phyloP scores from a whole-genome alignment of 345 rosid genomes.

The Eucalyptus brandiana region DNA sequence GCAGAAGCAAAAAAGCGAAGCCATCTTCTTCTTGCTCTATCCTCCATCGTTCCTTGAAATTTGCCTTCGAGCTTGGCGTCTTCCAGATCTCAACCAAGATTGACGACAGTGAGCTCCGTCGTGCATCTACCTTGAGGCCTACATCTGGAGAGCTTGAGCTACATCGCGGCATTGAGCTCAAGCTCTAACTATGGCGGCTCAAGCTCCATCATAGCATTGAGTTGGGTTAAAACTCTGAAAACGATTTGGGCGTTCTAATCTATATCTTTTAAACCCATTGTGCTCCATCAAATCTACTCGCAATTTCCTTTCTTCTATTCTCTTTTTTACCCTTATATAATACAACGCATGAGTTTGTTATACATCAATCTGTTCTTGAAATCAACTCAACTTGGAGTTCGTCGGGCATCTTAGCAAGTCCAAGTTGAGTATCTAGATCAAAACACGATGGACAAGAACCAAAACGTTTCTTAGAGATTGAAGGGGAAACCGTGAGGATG shows the following conservation, averaged over 20 bases:
- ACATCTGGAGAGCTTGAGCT: not conserved
- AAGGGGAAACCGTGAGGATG: not conserved
- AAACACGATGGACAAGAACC: too few relatives aligned
- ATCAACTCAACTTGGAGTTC: not conserved
- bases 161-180: rapidly evolving
- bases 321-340: not conserved
- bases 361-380: not conserved
- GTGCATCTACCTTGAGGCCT: not conserved
- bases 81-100: not conserved
- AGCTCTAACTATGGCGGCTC: not conserved
- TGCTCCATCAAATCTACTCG: not conserved
- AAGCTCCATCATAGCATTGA: not conserved
- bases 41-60: not conserved
- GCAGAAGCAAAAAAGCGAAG: not conserved
- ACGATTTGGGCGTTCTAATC: not conserved
- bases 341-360: not conserved
- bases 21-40: not conserved
- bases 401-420: too few relatives aligned
- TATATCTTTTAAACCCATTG: not conserved
- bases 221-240: not conserved
- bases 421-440: too few relatives aligned
- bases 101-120: not conserved
- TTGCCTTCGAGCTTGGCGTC: not conserved
- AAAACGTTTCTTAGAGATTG: not conserved
- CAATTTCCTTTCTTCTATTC: not conserved